Evolutionary conservation across 2,329 filamentous ascomycete genomes (phyloP).

Genomic region (Cladobotryum protrusum): DNA sequence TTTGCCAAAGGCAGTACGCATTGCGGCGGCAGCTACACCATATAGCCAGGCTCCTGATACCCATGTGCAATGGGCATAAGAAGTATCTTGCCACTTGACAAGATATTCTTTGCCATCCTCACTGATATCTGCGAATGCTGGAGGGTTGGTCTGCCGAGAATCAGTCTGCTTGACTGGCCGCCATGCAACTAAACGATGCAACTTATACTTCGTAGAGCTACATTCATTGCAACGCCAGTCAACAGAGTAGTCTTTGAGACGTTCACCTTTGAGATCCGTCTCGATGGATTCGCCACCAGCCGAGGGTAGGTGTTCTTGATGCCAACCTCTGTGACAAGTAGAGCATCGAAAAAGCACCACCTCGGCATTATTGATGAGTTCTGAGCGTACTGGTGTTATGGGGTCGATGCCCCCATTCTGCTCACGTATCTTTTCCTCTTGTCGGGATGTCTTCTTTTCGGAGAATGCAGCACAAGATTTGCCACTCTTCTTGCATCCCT

Average conservation of each 20-base stretch:
- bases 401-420: slow-evolving; percentile 78
- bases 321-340: slow-evolving; percentile 70
- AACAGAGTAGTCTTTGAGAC: slow-evolving; percentile 64
- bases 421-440: slow-evolving; percentile 77
- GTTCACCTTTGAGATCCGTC: slow-evolving; percentile 36
- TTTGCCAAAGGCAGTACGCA: slow-evolving; percentile 72
- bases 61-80: slow-evolving; percentile 80
- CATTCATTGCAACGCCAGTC: slow-evolving; percentile 82
- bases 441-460: slow-evolving; percentile 61
- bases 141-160: slow-evolving; percentile 6
- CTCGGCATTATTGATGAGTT: slow-evolving; percentile 66
- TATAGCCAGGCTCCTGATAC: slow-evolving; percentile 85
- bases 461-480: slow-evolving; percentile 70
- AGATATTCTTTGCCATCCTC: slow-evolving; percentile 82
- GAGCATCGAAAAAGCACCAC: slow-evolving; percentile 80
- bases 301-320: slow-evolving; percentile 73
- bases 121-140: slow-evolving; percentile 38
- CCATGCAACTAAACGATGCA: slow-evolving; percentile 83
- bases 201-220: slow-evolving; percentile 54
- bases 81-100: slow-evolving; percentile 76
- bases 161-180: slow-evolving; percentile 49
- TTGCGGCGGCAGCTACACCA: slow-evolving; percentile 56
- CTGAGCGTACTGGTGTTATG: slow-evolving; percentile 53
- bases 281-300: slow-evolving; percentile 27
- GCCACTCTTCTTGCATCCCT: slow-evolving; percentile 60